Base-by-base conservation (phyloP, 2,329 filamentous ascomycete genomes). In the Fusarium musae region DNA sequence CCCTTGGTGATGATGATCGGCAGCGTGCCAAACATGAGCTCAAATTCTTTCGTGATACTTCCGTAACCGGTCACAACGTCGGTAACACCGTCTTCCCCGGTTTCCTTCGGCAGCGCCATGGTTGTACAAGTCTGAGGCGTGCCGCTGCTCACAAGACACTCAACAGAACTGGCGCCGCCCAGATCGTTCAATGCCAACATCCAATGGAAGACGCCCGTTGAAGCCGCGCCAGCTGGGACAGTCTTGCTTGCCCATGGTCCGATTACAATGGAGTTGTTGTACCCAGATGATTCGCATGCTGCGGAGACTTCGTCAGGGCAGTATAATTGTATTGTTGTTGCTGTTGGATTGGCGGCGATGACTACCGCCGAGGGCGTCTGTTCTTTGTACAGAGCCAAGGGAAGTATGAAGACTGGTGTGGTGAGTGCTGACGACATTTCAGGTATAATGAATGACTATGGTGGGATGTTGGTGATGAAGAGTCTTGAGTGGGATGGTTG, bases 161-260 rank as follows among this genome's bases (percentile, higher is more conserved):
- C 34, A n/a, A 66, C 34, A 19, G 52, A 66, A 4, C 26, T 30
- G 39, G 21, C 15, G 4, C 39, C n/a, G 7, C 32, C 23, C 21
- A 32, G n/a, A 13, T 42, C 26, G 7, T 21, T 16, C 13, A n/a
- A 10, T 12, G 17, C 12, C 16, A 62, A 8, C 56, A 68, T 63
- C 37, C 37, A 68, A 34, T 68, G 66, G n/a, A 68, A 68, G 4
- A 40, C 21, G 16, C 66, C 66, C 2, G 39, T 69, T 17, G 39
- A 44, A 12, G 66, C 47, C 9, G 49, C 42, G 3, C 66, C 66
- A 5, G 40, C n/a, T 17, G 57, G 34, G 10, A 69, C 37, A n/a
- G 57, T 57, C 9, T 63, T 50, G 6, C 52, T 54, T 4, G 57
- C 66, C 66, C 66, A 69, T 17, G 66, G 64, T 4, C 66, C 66